Evolutionary conservation across 805 yeast species (phyloP).

Genomic region (Candida peoriensis): DNA sequence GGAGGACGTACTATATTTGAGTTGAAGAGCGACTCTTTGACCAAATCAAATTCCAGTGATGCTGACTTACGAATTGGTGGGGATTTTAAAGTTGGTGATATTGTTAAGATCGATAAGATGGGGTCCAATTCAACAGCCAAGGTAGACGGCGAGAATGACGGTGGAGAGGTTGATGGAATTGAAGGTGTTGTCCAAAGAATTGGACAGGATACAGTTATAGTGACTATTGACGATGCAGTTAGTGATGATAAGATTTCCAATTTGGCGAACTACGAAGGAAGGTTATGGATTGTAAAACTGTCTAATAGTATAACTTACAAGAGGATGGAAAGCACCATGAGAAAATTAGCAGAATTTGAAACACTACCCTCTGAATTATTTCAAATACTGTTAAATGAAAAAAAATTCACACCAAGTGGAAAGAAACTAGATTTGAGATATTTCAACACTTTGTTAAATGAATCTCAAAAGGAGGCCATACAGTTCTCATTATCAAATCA

Average conservation of each 20-base stretch:
- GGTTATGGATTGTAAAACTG: constrained; percentile 56
- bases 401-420: constrained; percentile 30
- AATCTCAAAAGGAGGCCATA: constrained; percentile 71
- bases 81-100: constrained; percentile 1
- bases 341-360: constrained; percentile 51
- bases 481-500: constrained; percentile 58
- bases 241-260: constrained; percentile 54
- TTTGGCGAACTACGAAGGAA: constrained; percentile 35
- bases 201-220: constrained; percentile 39
- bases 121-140: neutral
- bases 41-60: constrained; percentile 1
- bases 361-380: constrained; percentile 32
- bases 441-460: constrained; percentile 25
- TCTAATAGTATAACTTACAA: constrained; percentile 68
- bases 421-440: constrained; percentile 6
- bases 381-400: constrained; percentile 41
- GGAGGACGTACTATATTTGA: constrained; percentile 74
- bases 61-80: neutral
- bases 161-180: constrained; percentile 16
- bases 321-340: constrained; percentile 74
- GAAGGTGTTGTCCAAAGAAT: constrained; percentile 67
- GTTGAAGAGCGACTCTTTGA: constrained; percentile 48
- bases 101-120: neutral
- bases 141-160: no score
- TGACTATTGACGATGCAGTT: constrained; percentile 55